Percentiles rank a stretch among this genome's conserved stretches.
These are phyloP conservation scores for Bruguiera gymnorhiza DNA, from an alignment of 345 rosid species.

Conservation along the genomic window DNA sequence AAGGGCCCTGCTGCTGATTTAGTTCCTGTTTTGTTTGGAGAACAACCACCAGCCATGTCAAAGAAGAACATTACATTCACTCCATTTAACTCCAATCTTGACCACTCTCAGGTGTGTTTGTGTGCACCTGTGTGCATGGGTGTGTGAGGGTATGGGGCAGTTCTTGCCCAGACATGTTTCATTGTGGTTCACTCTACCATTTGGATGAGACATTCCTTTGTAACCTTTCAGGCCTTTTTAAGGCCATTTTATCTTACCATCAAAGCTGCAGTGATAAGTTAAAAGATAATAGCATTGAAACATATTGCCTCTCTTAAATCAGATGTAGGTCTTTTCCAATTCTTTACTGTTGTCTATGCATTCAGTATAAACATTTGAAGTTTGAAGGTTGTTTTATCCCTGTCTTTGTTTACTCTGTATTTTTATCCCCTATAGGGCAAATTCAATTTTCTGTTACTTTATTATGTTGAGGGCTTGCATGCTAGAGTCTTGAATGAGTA, in stretches of 20 bases:
- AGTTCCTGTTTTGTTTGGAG: slow-evolving; percentile 85
- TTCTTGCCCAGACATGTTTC: not conserved
- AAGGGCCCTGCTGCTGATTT: slow-evolving; percentile 89
- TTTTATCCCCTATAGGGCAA: not conserved
- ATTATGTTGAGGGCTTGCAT: too few species aligned
- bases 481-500: too few species aligned
- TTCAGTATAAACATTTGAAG: not conserved
- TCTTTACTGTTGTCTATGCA: not conserved
- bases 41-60: slow-evolving; percentile 47
- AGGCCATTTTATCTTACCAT: not conserved
- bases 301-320: not conserved
- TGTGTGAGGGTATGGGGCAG: not conserved
- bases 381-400: too few species aligned
- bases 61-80: slow-evolving; percentile 57
- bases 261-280: not conserved
- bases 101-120: slow-evolving; percentile 70
- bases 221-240: too few species aligned
- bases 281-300: not conserved
- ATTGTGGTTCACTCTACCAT: not conserved
- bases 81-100: slow-evolving; percentile 70
- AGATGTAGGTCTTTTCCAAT: not conserved
- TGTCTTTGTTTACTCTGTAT: not conserved
- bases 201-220: too few species aligned
- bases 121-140: not conserved
- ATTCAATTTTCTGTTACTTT: too few species aligned